Percentiles rank a stretch among this genome's conserved stretches.
Evolutionary conservation across 2,329 filamentous ascomycete species (phyloP).

Genomic region (Tolypocladium album): DNA sequence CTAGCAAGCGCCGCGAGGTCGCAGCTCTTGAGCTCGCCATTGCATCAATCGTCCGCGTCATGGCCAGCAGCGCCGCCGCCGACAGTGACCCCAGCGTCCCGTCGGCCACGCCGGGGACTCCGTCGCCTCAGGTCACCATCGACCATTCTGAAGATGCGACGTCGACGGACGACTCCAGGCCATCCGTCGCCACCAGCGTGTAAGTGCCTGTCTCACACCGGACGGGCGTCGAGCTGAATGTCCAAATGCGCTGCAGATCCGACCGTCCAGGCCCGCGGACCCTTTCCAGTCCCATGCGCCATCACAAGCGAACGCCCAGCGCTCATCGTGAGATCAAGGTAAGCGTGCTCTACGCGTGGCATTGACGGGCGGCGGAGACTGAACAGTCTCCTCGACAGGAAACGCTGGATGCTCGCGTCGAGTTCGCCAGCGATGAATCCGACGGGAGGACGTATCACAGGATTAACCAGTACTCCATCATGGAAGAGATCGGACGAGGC

Average conservation of each 20-base stretch:
- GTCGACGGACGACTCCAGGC: conserved; percentile 8
- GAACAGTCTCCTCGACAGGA: conserved; percentile 41
- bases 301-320: conserved; percentile 47
- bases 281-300: conserved; percentile 44
- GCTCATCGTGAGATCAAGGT: conserved; percentile 49
- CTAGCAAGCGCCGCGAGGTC: neutral
- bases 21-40: neutral
- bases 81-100: neutral
- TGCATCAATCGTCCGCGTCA: neutral
- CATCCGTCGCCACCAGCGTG: conserved; percentile 23
- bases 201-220: conserved; percentile 20
- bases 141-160: conserved; percentile 12
- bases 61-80: neutral
- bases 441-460: conserved; percentile 73
- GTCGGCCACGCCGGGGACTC: neutral
- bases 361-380: neutral
- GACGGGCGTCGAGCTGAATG: neutral
- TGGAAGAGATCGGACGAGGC: conserved; percentile 91
- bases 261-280: conserved; percentile 26
- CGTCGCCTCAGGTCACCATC: conserved; percentile 19
- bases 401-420: conserved; percentile 80
- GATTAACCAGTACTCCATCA: conserved; percentile 92
- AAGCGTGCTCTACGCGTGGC: neutral
- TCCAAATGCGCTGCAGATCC: conserved; percentile 22
- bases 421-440: conserved; percentile 75